Conservation (phyloP, 768 basidiomycete genomes). For the Trametopsis cervina region DNA sequence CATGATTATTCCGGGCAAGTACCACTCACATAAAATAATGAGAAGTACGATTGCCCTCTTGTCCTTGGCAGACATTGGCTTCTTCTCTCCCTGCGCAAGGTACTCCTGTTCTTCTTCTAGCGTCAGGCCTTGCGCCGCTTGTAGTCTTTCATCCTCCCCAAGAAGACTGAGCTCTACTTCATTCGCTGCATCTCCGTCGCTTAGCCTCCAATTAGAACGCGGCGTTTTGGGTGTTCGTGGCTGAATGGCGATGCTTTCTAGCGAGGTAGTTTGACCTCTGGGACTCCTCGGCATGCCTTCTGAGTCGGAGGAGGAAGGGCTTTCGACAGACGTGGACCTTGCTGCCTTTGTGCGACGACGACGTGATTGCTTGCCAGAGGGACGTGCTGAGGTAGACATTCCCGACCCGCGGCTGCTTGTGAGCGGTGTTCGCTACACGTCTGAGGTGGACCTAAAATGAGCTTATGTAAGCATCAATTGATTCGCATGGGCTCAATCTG, state of each 20-base stretch:
- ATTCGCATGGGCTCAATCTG: no score
- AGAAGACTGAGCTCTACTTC: constrained; percentile 59
- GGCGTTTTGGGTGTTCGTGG: constrained; percentile 22
- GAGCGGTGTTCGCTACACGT: constrained; percentile 13
- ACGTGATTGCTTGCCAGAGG: constrained; percentile 5
- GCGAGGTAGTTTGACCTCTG: constrained; percentile 20
- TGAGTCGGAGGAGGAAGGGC: constrained; percentile 3
- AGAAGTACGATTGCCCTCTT: constrained; percentile 79
- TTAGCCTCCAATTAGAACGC: constrained; percentile 12
- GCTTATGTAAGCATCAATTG: constrained; percentile 8
- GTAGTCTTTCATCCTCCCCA: constrained; percentile 45
- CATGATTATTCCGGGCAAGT: neutral
- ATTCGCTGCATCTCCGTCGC: constrained; percentile 27
- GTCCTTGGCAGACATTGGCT: constrained; percentile 64
- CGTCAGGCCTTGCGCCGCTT: constrained; percentile 38
- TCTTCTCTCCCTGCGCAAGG: constrained; percentile 29
- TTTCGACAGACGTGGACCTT: neutral
- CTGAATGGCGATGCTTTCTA: constrained; percentile 23
- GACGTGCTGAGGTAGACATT: constrained; percentile 8
- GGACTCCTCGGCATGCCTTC: constrained; percentile 17
- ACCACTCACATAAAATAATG: constrained; percentile 75
- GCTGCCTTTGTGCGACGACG: constrained; percentile 2
- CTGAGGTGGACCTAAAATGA: neutral
- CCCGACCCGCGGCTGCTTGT: constrained; percentile 7
- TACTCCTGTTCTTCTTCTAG: constrained; percentile 28